phyloP scores from a whole-genome alignment of 78 protist genomes.

The Dictyostelium firmibasis region DNA sequence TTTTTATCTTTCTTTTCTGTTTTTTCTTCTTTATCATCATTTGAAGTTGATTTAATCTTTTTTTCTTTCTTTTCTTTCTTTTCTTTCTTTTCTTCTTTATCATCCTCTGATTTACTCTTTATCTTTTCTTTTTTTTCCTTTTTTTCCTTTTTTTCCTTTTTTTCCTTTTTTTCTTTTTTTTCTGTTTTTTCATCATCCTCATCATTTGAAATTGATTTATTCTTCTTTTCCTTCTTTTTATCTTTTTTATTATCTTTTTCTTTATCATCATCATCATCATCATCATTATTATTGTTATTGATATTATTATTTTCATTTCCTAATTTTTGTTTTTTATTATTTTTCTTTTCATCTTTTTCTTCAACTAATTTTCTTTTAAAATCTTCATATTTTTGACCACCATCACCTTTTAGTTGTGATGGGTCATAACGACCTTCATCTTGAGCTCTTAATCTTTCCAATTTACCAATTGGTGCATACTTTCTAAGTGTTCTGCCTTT shows the following conservation, averaged over 20 bases:
- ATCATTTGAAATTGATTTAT: not conserved
- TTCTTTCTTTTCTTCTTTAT: not conserved
- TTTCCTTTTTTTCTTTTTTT: not conserved
- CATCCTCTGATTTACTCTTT: not conserved
- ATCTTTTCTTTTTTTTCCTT: not conserved
- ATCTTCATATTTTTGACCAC: not conserved
- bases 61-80: not conserved
- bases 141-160: too few species aligned
- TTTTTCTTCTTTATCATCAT: too few species aligned
- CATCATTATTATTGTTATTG: too few species aligned
- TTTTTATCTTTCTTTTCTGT: not conserved
- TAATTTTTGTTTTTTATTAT: not conserved
- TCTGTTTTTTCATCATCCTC: not conserved
- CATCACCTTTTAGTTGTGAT: not conserved
- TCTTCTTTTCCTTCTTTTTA: not conserved
- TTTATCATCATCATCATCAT: not conserved
- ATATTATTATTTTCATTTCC: not conserved
- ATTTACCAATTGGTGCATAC: constrained; percentile 71
- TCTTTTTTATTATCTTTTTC: not conserved
- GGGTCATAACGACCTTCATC: constrained; percentile 16
- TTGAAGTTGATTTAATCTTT: not conserved
- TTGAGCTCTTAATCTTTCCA: constrained; percentile 43
- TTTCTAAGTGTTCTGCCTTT: constrained; percentile 51
- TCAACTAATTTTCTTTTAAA: not conserved
- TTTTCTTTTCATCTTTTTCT: not conserved